Evolutionary conservation across 192 early-diverging fungal genomes (phyloP), one percentile per base, ranked within the genome.

Genomic region (Coemansia sp.): DNA sequence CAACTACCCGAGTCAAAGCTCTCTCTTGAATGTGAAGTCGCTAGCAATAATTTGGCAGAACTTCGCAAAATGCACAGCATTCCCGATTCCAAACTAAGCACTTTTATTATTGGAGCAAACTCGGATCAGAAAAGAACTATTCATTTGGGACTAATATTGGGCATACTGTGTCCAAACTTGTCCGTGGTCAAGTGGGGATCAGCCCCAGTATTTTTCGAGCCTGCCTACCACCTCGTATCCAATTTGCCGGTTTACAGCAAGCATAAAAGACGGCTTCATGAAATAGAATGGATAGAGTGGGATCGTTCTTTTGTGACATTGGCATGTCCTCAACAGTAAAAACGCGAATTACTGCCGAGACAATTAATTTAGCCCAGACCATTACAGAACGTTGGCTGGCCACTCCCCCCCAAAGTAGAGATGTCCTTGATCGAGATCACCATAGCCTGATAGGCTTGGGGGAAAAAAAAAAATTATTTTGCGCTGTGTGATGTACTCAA

Each of bases 401-500:
- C 46, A 19, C 46, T 17, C 42, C 14, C 17, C 42, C 42, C 46
- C 46, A 21, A 48, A 48, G 21, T 10, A 23, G 8, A 6, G 23
- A 21, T 21, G 46, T 19, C 46, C 46, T 48, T 48, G 46, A 48
- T 48, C 46, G 5, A 19, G 46, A 48, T 48, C 46, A 48, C 46
- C 46, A 48, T n/a, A 48, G 46, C n/a, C 46, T 48, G 46, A 48
- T 48, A 48, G 46, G 46, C 46, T 48, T 48, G n/a, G 19, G 19
- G 46, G 41, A 0, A 42, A 45, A 48, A 48, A 48, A 23, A 48
- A 48, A 23, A 23, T 48, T 17, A 32, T 59, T 34, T 59, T 27
- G 57, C 6, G 21, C 55, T 9, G 5, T 6, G 21, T 0, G 45
- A 19, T 46, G 45, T 46, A 46, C 1, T 19, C 17, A 21, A 48